Base-by-base conservation (phyloP, 805 yeast genomes). In the Metschnikowia baotianmanensis region DNA sequence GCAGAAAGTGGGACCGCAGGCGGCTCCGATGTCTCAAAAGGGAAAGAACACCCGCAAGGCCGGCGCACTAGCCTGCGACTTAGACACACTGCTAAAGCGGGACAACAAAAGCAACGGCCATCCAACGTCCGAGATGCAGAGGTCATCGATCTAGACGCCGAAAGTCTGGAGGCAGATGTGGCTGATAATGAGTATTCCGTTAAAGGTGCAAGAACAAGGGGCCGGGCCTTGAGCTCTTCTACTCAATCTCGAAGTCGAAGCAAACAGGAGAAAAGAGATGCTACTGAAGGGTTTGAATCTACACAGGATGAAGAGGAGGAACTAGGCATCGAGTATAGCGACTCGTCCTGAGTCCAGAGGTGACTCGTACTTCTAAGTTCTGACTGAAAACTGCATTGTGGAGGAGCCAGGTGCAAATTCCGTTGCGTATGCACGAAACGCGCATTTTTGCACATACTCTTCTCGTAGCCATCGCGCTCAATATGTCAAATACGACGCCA, bases 261-360 rank as follows among this genome's bases (percentile, higher is more conserved):
- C 26, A n/a, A 24, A 8, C 26, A 5, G 26, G 26, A n/a, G n/a
- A n/a, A n/a, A n/a, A n/a, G n/a, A n/a, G n/a, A n/a, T n/a, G n/a
- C n/a, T n/a, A n/a, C n/a, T n/a, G n/a, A n/a, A n/a, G n/a, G n/a
- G n/a, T n/a, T n/a, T n/a, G n/a, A n/a, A n/a, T n/a, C n/a, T n/a
- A 32, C 27, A 12, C 16, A 26, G 7, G 36, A 38, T 9, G 56
- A 56, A 36, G 60, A 56, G 30, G 43, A 38, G 15, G 36, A 40
- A 26, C 46, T 53, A 30, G 59, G 53, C 10, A 50, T 55, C 28
- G 55, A 52, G 31, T 56, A 55, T 38, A 47, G 52, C 24, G 52
- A 48, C 33, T 43, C 17, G 16, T 2, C 35, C 20, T 25, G 4
- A 25, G 15, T 3, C 28, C 3, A 25, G 16, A 15, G 28, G n/a